Base-by-base conservation (phyloP, 2,329 filamentous ascomycete species). In the Stylonectria norvegica region DNA sequence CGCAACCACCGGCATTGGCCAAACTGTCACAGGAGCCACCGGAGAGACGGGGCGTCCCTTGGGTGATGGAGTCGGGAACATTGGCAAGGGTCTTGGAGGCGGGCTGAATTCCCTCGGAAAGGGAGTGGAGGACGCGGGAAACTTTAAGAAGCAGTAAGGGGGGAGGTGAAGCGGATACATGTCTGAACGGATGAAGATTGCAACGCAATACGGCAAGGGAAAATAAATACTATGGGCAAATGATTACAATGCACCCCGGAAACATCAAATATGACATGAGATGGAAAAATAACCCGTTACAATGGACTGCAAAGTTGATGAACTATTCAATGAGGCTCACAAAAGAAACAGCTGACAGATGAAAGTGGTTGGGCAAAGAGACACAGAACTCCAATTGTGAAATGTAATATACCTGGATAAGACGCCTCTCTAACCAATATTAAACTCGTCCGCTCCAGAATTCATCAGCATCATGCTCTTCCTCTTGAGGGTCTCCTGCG, bases 401-500 rank as follows among this genome's bases (percentile, higher is more conserved):
- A 18, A 31, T 29, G n/a, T 14, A 15, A 19, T 18, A 32, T 20
- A 20, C 16, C 8, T 14, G 18, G 33, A 36, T 30, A 12, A 31
- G 17, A 28, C 35, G 14, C 38, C 35, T 41, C 36, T 39, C 40
- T 66, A 83, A 12, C 81, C 81, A 59, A 86, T 76, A 59, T 86
- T 86, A 57, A 86, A 86, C 65, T 86, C 82, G 49, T 73, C 73
- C 15, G 79, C 76, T 44, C 70, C 72, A 51, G 80, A 78, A 65
- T 78, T 82, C 67, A 76, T 76, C 67, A 80, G 68, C 78, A 79
- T 84, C 64, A 74, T 78, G 62, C 72, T 78, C 47, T 79, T 81
- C 76, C 59, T 78, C 75, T 61, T 79, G 72, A 58, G 72, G 36
- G 76, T 68, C 32, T 71, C 67, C 32, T 63, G 66, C 20, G 58